Conservation (phyloP, 2,329 filamentous ascomycete genomes). For the Clonostachys byssicola region DNA sequence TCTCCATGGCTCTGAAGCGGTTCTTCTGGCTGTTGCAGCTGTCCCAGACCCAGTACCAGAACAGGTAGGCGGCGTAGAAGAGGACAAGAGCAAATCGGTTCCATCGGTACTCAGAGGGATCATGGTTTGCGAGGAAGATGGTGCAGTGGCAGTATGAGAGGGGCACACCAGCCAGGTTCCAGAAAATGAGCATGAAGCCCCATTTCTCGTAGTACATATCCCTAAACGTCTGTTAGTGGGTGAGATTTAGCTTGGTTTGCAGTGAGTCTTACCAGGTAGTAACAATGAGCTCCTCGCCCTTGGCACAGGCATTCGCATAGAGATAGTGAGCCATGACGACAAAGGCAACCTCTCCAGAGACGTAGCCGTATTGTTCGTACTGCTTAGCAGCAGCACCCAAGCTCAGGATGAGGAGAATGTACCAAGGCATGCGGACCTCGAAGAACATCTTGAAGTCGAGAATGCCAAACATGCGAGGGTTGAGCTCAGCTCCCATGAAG, state of each 20-base stretch:
- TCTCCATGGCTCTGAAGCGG: conserved; percentile 77
- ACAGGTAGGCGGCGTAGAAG: conserved; percentile 70
- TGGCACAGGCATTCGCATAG: conserved; percentile 88
- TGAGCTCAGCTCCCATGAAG: conserved; percentile 89
- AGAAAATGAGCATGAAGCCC: conserved; percentile 98
- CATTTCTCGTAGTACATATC: conserved; percentile 98
- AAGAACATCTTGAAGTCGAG: conserved; percentile 97
- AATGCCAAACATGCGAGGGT: conserved; percentile 81
- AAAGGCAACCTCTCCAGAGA: conserved; percentile 81
- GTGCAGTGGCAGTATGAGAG: conserved; percentile 93
- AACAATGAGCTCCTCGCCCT: conserved; percentile 87
- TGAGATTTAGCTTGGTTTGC: neutral
- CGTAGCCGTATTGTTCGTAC: conserved; percentile 80
- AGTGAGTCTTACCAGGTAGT: conserved; percentile 59
- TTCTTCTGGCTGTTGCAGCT: conserved; percentile 93
- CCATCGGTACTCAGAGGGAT: conserved; percentile 74
- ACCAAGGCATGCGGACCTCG: conserved; percentile 90
- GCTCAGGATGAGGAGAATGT: conserved; percentile 76
- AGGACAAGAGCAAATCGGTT: conserved; percentile 61
- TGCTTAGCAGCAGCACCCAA: conserved; percentile 76
- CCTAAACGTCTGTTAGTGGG: conserved; percentile 19
- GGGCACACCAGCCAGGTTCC: conserved; percentile 90
- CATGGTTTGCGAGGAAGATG: conserved; percentile 81
- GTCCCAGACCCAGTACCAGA: conserved; percentile 90
- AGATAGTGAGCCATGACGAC: conserved; percentile 86